Conservation (phyloP, 148 eudicot species). For the Selenicereus undatus region DNA sequence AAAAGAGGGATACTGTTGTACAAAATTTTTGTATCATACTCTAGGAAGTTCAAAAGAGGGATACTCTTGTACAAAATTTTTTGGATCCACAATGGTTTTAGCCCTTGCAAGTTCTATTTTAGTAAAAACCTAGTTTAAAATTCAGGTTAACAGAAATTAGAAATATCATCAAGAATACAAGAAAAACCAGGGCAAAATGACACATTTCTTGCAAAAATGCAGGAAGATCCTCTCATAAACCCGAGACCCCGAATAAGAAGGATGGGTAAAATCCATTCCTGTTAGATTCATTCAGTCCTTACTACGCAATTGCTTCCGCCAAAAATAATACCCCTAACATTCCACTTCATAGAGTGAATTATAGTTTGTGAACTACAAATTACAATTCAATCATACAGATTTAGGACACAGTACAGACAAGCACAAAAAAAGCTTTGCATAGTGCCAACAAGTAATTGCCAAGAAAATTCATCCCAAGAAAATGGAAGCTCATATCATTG, state of each 20-base stretch:
- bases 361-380: no score
- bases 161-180: neutral
- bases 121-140: neutral
- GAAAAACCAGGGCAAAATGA: neutral
- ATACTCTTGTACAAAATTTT: no score
- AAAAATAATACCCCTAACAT: neutral
- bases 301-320: neutral
- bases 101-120: neutral
- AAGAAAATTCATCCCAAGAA: neutral
- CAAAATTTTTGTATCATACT: no score
- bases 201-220: neutral
- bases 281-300: neutral
- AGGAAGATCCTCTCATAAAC: neutral
- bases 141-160: neutral
- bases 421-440: neutral
- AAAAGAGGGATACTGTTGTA: no score
- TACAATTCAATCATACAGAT: neutral
- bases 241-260: neutral
- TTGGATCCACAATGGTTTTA: no score
- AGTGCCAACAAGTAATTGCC: neutral
- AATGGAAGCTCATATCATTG: neutral
- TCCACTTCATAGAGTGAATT: no score
- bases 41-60: no score
- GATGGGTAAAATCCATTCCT: neutral
- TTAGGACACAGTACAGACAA: neutral